phyloP scores from a whole-genome alignment of 1,284 basidiomycete genomes.

The Melampsora larici-populina region DNA sequence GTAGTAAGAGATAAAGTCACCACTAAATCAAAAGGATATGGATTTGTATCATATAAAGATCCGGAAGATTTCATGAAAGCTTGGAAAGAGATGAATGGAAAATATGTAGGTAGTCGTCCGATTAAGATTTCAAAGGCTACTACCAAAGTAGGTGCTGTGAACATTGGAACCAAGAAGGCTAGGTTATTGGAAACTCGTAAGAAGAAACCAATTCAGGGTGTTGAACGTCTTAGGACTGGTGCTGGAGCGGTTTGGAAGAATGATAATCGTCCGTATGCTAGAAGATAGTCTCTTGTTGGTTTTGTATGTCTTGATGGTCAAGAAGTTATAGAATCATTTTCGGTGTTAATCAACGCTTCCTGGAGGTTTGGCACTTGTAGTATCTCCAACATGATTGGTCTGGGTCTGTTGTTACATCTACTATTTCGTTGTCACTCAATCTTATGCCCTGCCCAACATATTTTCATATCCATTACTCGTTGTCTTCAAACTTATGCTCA shows the following conservation, averaged over 20 bases:
- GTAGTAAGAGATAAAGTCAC: conserved; percentile 82
- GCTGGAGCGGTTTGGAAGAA: conserved; percentile 44
- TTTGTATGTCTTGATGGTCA: too few relatives aligned
- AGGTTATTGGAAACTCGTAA: conserved; percentile 33
- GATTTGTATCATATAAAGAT: conserved; percentile 95
- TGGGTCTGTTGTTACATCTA: too few relatives aligned
- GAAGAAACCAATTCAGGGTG: conserved; percentile 43
- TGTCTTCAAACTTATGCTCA: too few relatives aligned
- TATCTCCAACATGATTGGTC: too few relatives aligned
- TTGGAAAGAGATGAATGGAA: conserved; percentile 99
- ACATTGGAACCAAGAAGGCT: conserved; percentile 86
- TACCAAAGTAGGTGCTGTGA: conserved; percentile 78
- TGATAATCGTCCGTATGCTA: conserved; percentile 43
- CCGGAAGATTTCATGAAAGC: conserved; percentile 97
- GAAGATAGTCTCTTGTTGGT: conserved; percentile 12
- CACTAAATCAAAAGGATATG: conserved; percentile 78
- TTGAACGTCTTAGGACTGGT: conserved; percentile 41
- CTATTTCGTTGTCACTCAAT: too few relatives aligned
- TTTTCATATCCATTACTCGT: too few relatives aligned
- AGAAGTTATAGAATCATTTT: too few relatives aligned
- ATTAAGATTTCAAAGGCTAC: conserved; percentile 83
- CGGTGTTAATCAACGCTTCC: too few relatives aligned
- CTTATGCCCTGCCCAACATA: too few relatives aligned
- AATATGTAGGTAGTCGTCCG: conserved; percentile 93
- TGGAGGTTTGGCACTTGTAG: too few relatives aligned